phyloP scores from a whole-genome alignment of 148 eudicot species.

The Vaccinium macrocarpon region DNA sequence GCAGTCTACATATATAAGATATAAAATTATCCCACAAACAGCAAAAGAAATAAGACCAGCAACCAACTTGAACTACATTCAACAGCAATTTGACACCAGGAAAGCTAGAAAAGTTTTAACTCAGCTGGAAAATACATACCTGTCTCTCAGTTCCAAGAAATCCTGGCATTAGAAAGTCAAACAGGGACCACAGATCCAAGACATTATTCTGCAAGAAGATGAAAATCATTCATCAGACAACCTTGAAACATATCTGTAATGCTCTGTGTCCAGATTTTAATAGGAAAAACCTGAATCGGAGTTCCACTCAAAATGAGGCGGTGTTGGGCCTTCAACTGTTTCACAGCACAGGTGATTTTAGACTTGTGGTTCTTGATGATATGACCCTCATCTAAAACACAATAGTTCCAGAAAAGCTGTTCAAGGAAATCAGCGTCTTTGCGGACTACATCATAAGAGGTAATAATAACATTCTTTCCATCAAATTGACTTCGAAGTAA shows the following conservation, averaged over 20 bases:
- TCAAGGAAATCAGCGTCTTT: conserved; percentile 87
- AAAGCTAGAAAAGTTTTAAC: background rate
- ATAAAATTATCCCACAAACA: background rate
- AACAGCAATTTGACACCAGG: conserved; percentile 9
- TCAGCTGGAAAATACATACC: conserved; percentile 27
- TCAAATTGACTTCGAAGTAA: conserved; percentile 58
- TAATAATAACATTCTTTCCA: conserved; percentile 73
- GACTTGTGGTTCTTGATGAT: conserved; percentile 87
- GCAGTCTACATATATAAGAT: background rate
- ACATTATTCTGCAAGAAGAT: conserved; percentile 68
- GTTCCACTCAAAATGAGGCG: conserved; percentile 98
- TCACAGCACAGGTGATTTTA: conserved; percentile 89
- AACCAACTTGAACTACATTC: background rate
- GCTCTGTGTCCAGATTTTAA: background rate
- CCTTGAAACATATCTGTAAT: background rate
- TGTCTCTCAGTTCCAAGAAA: conserved; percentile 97
- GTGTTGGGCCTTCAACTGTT: conserved; percentile 91
- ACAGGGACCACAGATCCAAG: conserved; percentile 96
- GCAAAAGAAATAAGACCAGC: background rate
- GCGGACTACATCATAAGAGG: conserved; percentile 96
- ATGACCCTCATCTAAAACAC: conserved; percentile 95
- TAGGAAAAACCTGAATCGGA: conserved; percentile 72
- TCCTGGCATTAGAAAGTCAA: conserved; percentile 99
- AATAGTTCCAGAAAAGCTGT: conserved; percentile 79
- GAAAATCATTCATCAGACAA: conserved; percentile 9